phyloP scores from a whole-genome alignment of 768 basidiomycete genomes.

The Imleria badia region DNA sequence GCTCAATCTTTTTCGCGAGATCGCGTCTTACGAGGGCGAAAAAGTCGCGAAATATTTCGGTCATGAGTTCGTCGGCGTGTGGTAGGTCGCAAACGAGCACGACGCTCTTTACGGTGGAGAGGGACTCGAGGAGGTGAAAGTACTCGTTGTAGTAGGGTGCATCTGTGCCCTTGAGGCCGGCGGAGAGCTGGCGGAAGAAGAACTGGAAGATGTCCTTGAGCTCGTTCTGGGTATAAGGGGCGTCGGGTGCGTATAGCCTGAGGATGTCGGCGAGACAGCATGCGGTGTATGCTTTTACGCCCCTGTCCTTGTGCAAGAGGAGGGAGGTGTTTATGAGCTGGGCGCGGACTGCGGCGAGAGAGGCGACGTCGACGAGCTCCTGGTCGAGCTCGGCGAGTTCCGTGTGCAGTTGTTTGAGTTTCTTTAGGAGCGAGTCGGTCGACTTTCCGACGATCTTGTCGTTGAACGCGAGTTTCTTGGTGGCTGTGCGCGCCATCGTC shows the following conservation, averaged over 20 bases:
- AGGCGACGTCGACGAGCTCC: conserved; percentile 73
- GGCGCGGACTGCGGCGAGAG: conserved; percentile 66
- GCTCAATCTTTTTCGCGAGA: conserved; percentile 77
- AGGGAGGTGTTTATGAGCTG: conserved; percentile 80
- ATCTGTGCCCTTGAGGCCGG: conserved; percentile 72
- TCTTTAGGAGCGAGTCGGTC: conserved; percentile 83
- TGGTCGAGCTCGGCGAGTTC: conserved; percentile 86
- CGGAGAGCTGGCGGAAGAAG: conserved; percentile 83
- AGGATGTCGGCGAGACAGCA: conserved; percentile 95
- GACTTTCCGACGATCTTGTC: conserved; percentile 81
- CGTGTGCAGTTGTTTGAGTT: conserved; percentile 73
- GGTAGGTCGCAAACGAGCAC: conserved; percentile 92
- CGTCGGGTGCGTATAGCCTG: conserved; percentile 92
- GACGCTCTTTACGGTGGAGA: conserved; percentile 93
- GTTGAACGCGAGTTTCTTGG: conserved; percentile 69
- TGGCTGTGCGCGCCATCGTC: conserved; percentile 65
- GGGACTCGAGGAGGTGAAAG: conserved; percentile 89
- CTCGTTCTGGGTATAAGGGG: conserved; percentile 87
- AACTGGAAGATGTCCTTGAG: conserved; percentile 97
- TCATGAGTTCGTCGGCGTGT: conserved; percentile 79
- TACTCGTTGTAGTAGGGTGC: conserved; percentile 90
- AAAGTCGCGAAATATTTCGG: conserved; percentile 79
- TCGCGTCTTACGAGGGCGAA: conserved; percentile 77
- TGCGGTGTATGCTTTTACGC: conserved; percentile 92
- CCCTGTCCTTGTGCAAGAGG: conserved; percentile 91